Percentiles rank a stretch among this genome's conserved stretches.
Evolutionary conservation across 2,329 filamentous ascomycete genomes (phyloP).

Genomic region (Ophiostoma sp.): DNA sequence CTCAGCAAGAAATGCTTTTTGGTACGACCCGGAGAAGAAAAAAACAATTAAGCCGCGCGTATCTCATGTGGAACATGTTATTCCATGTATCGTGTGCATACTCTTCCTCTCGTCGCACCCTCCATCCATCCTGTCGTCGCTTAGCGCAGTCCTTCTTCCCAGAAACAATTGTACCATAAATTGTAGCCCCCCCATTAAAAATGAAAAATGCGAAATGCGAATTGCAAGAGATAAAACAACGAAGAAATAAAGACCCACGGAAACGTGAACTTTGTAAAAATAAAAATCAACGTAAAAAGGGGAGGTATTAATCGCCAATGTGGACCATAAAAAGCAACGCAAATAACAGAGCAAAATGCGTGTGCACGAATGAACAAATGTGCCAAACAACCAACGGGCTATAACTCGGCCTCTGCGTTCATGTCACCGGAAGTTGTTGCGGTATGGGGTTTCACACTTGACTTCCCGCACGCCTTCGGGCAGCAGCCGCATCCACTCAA

Average conservation of each 20-base stretch:
- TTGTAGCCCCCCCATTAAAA: background rate
- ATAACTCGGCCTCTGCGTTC: too few species aligned
- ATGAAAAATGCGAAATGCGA: background rate
- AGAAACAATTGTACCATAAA: background rate
- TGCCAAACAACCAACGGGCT: background rate
- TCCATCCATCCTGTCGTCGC: background rate
- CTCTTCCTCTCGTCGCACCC: background rate
- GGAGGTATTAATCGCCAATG: background rate
- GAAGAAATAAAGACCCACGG: background rate
- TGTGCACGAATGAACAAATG: background rate
- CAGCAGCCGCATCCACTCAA: constrained; percentile 60
- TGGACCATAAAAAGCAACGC: background rate
- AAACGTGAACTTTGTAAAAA: background rate
- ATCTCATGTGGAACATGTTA: constrained; percentile 1
- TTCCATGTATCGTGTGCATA: background rate
- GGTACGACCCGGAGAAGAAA: background rate
- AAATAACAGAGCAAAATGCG: background rate
- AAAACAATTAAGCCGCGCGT: background rate
- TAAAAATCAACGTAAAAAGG: background rate
- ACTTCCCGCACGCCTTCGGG: constrained; percentile 58
- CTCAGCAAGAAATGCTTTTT: constrained; percentile 1
- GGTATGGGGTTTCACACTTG: constrained; percentile 54
- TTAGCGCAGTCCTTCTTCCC: background rate
- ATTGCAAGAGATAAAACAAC: background rate
- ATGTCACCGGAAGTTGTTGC: constrained; percentile 42